These are phyloP conservation scores for Gillenia trifoliata DNA, from an alignment of 306 rosid species.

Conservation along the genomic window DNA sequence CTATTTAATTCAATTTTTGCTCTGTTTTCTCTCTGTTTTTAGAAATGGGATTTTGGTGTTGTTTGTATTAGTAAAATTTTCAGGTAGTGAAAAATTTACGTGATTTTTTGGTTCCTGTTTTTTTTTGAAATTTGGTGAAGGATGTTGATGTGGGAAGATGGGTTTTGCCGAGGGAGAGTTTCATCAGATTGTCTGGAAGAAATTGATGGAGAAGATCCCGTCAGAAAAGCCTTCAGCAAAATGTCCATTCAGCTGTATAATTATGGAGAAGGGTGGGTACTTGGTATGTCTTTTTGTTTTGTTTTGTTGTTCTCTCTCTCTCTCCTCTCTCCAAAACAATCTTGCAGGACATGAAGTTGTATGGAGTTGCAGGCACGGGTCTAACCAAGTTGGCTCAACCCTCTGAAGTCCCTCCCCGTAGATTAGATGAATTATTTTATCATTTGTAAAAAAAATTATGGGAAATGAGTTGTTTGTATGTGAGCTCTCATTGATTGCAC, in stretches of 20 bases:
- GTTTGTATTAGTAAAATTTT: background rate
- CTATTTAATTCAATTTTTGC: background rate
- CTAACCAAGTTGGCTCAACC: background rate
- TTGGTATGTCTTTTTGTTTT: slow-evolving; percentile 74
- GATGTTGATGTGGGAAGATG: slow-evolving; percentile 99
- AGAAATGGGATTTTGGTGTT: background rate
- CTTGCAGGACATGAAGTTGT: background rate
- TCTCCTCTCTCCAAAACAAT: background rate
- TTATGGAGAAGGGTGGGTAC: slow-evolving; percentile 99
- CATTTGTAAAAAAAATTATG: background rate
- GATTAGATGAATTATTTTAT: too few relatives aligned
- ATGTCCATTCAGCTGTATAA: slow-evolving; percentile 99
- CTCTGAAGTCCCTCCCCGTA: background rate
- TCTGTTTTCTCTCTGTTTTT: background rate
- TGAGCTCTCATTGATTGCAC: slow-evolving; percentile 28
- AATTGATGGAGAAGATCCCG: slow-evolving; percentile 89
- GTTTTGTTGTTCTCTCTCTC: background rate
- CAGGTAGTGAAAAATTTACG: background rate
- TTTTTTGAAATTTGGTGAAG: slow-evolving; percentile 31
- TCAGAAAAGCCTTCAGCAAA: slow-evolving; percentile 93
- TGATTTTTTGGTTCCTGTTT: background rate
- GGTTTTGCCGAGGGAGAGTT: slow-evolving; percentile 81
- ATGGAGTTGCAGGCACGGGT: background rate
- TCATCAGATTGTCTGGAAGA: slow-evolving; percentile 72
- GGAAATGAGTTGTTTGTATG: background rate